Base-by-base conservation (phyloP, 208 protist species). In the Trypanosomatidae sp. region DNA sequence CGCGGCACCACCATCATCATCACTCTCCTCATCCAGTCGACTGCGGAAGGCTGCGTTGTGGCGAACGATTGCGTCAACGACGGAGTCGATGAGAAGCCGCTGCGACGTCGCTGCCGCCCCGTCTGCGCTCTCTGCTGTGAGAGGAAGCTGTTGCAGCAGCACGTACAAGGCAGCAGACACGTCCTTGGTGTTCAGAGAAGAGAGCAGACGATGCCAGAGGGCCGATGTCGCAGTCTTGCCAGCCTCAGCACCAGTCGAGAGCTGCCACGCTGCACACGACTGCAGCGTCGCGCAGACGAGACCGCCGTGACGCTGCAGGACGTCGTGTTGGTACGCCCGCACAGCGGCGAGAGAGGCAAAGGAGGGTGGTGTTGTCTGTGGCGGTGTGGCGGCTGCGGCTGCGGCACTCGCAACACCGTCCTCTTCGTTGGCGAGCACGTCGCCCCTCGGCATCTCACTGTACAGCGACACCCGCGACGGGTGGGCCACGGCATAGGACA, bases 401-500 rank as follows among this genome's bases (percentile, higher is more conserved):
- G 2, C 4, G 62, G 25, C 62, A 53, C 25, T 22, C 13, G 44
- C 7, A 25, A 13, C 44, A 5, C 13, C 1, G 12, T 10, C 4
- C 0, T 12, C 41, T 25, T 25, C 3, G 13, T 33, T 25, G 2
- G 1, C n/a, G n/a, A n/a, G n/a, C n/a, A n/a, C 43, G 1, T 33
- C 43, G 22, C 15, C 43, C 19, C 1, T 9, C 6, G 3, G 1
- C 3, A 0, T n/a, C 9, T 47, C 62, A 17, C 39, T 0, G 44
- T 66, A 30, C 33, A 80, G 44, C 13, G 82, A 71, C 19, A 83
- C 76, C 13, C 69, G 68, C 25, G 59, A 67, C 3, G 22, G 49
- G 70, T 81, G 82, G 9, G 13, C 22, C 15, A 59, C 73, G 6
- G 80, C 53, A 49, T 82, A 87, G 9, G 73, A 76, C 17, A 87